A percentile compares a stretch with the other conserved stretches of the same genome.
Evolutionary conservation across 176 grass and related monocot genomes (phyloP).

Genomic region (Alloteropsis semialata): DNA sequence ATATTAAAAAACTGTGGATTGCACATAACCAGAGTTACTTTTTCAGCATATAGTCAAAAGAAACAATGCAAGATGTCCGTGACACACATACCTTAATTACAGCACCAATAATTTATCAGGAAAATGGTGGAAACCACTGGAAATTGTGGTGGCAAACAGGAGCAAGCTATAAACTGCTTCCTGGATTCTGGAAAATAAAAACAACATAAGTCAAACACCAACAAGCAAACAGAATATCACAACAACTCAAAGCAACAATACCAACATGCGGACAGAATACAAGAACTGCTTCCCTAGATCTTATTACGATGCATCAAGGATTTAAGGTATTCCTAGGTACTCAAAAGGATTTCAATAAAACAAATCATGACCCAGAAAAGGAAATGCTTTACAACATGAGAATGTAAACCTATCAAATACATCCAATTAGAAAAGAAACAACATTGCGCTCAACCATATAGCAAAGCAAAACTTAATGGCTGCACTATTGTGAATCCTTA

Average conservation of each 20-base stretch:
- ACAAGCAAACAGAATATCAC: background rate
- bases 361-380: slow-evolving; percentile 14
- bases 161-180: background rate
- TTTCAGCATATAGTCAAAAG: background rate
- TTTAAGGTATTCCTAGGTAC: slow-evolving; percentile 4
- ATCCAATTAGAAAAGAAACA: slow-evolving; percentile 1
- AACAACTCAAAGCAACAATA: background rate
- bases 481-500: background rate
- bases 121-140: slow-evolving; percentile 9
- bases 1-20: background rate
- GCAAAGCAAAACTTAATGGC: background rate
- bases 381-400: slow-evolving; percentile 21
- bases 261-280: too few species aligned
- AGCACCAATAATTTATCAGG: background rate
- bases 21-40: background rate
- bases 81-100: slow-evolving; percentile 20
- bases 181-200: background rate
- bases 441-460: background rate
- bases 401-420: slow-evolving; percentile 17
- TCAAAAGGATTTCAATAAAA: slow-evolving; percentile 8
- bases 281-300: too few species aligned
- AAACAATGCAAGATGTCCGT: background rate
- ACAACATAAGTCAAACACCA: background rate
- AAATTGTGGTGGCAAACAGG: background rate
- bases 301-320: slow-evolving; percentile 50